phyloP scores from a whole-genome alignment of 2,329 filamentous ascomycete genomes.

The Nannizzia gypsea region DNA sequence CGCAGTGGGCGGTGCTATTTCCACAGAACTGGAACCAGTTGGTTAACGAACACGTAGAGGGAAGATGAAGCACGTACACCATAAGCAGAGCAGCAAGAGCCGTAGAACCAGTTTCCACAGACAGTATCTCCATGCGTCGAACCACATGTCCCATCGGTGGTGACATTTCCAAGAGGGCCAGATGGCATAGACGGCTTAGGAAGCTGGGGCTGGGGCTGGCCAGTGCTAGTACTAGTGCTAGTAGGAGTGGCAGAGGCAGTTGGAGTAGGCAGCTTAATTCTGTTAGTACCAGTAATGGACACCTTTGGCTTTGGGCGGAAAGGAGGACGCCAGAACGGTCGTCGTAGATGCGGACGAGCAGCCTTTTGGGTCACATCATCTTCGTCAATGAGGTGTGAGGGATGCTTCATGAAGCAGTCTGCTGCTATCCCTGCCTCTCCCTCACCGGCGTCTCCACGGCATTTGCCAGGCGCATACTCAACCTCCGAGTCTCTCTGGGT shows the following conservation, averaged over 20 bases:
- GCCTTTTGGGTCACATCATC: neutral
- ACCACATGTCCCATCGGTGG: slow-evolving; percentile 42
- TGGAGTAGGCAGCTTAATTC: neutral
- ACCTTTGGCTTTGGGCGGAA: neutral
- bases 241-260: neutral
- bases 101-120: slow-evolving; percentile 43
- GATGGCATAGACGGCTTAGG: neutral
- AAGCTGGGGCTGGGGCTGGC: neutral
- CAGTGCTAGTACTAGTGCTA: too few species aligned
- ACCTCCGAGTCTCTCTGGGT: neutral
- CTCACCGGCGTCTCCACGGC: neutral
- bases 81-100: slow-evolving; percentile 47
- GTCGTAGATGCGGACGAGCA: neutral
- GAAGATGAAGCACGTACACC: slow-evolving; percentile 36
- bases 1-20: slow-evolving; percentile 40
- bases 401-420: neutral
- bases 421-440: neutral
- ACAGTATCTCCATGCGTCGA: slow-evolving; percentile 37
- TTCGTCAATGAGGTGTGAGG: neutral
- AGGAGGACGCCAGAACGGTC: neutral
- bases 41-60: slow-evolving; percentile 4
- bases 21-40: slow-evolving; percentile 22
- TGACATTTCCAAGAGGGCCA: neutral
- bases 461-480: neutral
- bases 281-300: neutral